These are phyloP conservation scores for Neodidymelliopsis sp. DNA, from an alignment of 2,329 filamentous ascomycete genomes.

Conservation along the genomic window DNA sequence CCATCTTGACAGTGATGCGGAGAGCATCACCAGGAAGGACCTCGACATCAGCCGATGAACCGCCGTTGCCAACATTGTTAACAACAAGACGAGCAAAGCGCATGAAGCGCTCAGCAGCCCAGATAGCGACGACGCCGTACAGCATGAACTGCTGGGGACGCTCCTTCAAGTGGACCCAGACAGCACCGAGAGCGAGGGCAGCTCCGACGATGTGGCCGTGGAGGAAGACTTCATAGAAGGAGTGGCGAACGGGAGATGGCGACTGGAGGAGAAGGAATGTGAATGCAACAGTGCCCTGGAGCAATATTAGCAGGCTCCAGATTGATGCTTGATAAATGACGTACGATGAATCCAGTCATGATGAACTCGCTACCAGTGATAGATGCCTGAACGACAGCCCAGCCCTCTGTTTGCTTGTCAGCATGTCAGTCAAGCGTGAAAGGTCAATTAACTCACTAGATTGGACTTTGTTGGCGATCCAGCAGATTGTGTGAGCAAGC, in stretches of 20 bases:
- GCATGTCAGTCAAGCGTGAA: not conserved
- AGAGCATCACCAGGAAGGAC: constrained; percentile 78
- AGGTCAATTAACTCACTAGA: constrained; percentile 34
- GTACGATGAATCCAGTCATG: constrained; percentile 69
- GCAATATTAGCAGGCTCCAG: too few relatives aligned
- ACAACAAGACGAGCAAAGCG: constrained; percentile 69
- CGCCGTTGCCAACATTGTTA: constrained; percentile 70
- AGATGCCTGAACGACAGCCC: constrained; percentile 54
- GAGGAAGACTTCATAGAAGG: constrained; percentile 82
- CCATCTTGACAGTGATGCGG: constrained; percentile 75
- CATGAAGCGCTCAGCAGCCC: constrained; percentile 68
- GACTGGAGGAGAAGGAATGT: constrained; percentile 72
- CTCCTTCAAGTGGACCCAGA: constrained; percentile 70
- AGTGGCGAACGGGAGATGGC: constrained; percentile 74
- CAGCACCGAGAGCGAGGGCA: constrained; percentile 64
- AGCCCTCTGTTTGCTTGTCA: constrained; percentile 54
- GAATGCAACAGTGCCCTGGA: constrained; percentile 66
- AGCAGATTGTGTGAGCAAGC: constrained; percentile 70
- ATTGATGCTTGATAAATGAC: constrained; percentile 60
- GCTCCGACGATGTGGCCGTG: constrained; percentile 73
- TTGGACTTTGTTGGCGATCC: constrained; percentile 56
- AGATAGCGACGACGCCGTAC: constrained; percentile 69
- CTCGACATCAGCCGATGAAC: constrained; percentile 74
- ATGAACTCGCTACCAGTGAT: constrained; percentile 58
- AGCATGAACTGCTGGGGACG: constrained; percentile 67